phyloP scores from a whole-genome alignment of 164 flowering plant genomes.

The Umbilicus rupestris region DNA sequence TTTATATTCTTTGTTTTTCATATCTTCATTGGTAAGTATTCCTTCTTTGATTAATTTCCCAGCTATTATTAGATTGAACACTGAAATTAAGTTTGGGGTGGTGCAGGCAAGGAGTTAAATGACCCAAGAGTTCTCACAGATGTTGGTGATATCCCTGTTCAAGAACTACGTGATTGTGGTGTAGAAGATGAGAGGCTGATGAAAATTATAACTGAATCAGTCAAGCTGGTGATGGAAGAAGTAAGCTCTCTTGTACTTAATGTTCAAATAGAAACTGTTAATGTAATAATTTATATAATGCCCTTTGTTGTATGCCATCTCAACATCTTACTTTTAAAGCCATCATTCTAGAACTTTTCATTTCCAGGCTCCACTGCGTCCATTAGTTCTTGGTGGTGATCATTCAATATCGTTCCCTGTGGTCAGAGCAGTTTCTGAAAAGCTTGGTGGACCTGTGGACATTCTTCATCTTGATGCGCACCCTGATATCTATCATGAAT shows the following conservation, averaged over 20 bases:
- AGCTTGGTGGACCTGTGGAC: slow-evolving; percentile 96
- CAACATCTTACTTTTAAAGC: background rate
- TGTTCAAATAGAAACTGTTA: background rate
- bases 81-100: background rate
- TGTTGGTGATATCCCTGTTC: slow-evolving; percentile 96
- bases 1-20: background rate
- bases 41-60: too few species aligned
- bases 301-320: background rate
- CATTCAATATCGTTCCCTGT: slow-evolving; percentile 94
- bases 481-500: slow-evolving; percentile 85
- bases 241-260: slow-evolving; percentile 29
- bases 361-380: slow-evolving; percentile 73
- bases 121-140: slow-evolving; percentile 87
- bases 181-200: slow-evolving; percentile 87
- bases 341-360: slow-evolving; percentile 3
- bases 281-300: background rate
- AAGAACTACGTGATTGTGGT: slow-evolving; percentile 95
- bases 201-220: slow-evolving; percentile 72
- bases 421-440: slow-evolving; percentile 90
- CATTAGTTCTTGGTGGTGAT: slow-evolving; percentile 92
- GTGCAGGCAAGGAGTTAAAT: slow-evolving; percentile 69
- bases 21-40: background rate
- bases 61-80: background rate
- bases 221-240: slow-evolving; percentile 93
- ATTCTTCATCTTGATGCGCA: slow-evolving; percentile 99